Conservation (phyloP, 2,329 filamentous ascomycete genomes). For the Monosporascus ibericus region DNA sequence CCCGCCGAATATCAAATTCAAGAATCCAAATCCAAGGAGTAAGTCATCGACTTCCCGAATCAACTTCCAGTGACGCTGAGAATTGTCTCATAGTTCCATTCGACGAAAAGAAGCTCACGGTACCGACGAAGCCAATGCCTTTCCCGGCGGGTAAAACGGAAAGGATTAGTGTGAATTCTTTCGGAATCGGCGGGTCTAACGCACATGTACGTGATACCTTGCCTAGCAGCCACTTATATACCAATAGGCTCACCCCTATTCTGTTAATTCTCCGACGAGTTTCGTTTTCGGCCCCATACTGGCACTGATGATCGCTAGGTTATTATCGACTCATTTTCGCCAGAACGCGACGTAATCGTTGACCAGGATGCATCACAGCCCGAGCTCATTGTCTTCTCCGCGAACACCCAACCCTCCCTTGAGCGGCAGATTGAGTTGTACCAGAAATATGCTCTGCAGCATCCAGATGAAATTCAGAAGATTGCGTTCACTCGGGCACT, state of each 20-base stretch:
- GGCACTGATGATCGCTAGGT: slow-evolving; percentile 6
- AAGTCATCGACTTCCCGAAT: background rate
- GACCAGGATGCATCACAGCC: background rate
- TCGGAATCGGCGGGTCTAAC: slow-evolving; percentile 28
- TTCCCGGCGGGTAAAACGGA: slow-evolving; percentile 13
- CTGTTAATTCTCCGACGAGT: no score
- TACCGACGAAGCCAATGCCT: slow-evolving; percentile 11
- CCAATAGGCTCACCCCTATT: no score
- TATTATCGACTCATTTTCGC: slow-evolving; percentile 14
- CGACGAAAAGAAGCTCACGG: slow-evolving; percentile 10
- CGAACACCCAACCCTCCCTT: slow-evolving; percentile 12
- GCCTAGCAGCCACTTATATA: slow-evolving; percentile 11
- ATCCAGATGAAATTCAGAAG: slow-evolving; percentile 11
- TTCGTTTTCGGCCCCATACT: no score
- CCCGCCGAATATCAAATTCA: slow-evolving; percentile 20
- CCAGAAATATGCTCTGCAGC: slow-evolving; percentile 12
- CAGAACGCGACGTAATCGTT: background rate
- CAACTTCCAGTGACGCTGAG: background rate
- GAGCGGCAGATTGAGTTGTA: slow-evolving; percentile 11
- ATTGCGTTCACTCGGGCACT: slow-evolving; percentile 25
- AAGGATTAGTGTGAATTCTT: slow-evolving; percentile 26
- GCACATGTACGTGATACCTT: slow-evolving; percentile 12
- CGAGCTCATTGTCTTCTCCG: slow-evolving; percentile 16
- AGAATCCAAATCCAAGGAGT: slow-evolving; percentile 16
- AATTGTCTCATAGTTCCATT: slow-evolving; percentile 11